phyloP scores from a whole-genome alignment of 768 basidiomycete genomes.

The Filobasidium floriforme region DNA sequence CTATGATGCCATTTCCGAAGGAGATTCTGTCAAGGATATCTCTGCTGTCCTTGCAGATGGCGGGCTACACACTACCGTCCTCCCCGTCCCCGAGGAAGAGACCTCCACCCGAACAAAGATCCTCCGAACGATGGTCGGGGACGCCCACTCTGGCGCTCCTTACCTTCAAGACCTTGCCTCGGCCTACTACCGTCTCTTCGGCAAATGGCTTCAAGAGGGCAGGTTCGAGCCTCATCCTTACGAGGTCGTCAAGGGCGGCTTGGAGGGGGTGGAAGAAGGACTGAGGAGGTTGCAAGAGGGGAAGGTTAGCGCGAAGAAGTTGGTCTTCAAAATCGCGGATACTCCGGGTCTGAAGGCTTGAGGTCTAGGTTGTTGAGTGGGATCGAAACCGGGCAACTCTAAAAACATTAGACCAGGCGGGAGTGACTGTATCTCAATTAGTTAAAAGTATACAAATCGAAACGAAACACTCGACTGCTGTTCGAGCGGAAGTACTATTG shows the following conservation, averaged over 20 bases:
- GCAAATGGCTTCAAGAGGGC: constrained; percentile 7
- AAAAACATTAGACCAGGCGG: too few relatives aligned
- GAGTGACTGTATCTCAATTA: too few relatives aligned
- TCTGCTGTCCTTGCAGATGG: constrained; percentile 4
- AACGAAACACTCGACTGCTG: too few relatives aligned
- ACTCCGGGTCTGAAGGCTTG: background rate
- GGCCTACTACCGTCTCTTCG: constrained; percentile 13
- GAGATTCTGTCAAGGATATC: constrained; percentile 6
- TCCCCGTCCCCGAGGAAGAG: constrained; percentile 6
- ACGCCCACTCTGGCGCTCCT: background rate
- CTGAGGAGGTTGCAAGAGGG: constrained; percentile 21
- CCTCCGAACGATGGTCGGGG: constrained; percentile 14
- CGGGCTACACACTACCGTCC: constrained; percentile 9
- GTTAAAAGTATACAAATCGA: too few relatives aligned
- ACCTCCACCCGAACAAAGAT: constrained; percentile 5
- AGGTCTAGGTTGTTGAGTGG: too few relatives aligned
- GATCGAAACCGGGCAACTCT: too few relatives aligned
- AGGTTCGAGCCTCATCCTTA: constrained; percentile 13
- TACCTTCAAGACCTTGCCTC: constrained; percentile 14
- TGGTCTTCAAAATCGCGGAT: constrained; percentile 28
- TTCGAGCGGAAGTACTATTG: too few relatives aligned
- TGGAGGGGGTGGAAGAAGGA: constrained; percentile 11
- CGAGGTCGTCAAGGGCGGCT: constrained; percentile 13
- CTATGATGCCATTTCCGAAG: constrained; percentile 18
- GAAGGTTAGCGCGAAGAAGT: constrained; percentile 32